Evolutionary conservation across 805 yeast species (phyloP).

Genomic region (Wickerhamomyces queroliae): DNA sequence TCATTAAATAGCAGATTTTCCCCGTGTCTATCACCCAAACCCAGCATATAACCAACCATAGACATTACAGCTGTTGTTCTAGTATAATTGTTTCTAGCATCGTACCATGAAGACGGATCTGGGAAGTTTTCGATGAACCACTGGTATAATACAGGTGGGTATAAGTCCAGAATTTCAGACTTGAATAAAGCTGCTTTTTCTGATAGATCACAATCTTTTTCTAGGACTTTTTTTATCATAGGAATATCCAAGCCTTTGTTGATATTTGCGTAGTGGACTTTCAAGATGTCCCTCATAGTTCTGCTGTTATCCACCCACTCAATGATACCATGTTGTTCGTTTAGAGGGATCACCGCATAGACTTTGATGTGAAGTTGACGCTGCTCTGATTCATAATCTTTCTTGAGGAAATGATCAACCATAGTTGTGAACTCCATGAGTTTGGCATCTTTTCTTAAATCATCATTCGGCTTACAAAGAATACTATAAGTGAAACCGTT

Average conservation of each 20-base stretch:
- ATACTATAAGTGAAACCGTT: conserved; percentile 71
- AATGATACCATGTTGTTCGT: conserved; percentile 83
- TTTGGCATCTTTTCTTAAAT: conserved; percentile 91
- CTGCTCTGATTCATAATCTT: conserved; percentile 66
- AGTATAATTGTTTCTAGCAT: conserved; percentile 66
- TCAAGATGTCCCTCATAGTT: conserved; percentile 62
- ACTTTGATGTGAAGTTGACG: conserved; percentile 68
- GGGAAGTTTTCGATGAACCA: conserved; percentile 91
- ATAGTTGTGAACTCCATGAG: conserved; percentile 85
- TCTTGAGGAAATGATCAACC: conserved; percentile 65
- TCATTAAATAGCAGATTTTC: conserved; percentile 80
- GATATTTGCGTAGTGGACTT: conserved; percentile 34
- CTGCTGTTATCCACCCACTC: conserved; percentile 81
- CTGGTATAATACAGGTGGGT: conserved; percentile 69
- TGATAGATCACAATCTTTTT: conserved; percentile 19
- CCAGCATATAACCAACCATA: conserved; percentile 89
- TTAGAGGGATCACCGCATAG: conserved; percentile 84
- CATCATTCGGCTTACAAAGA: conserved; percentile 83
- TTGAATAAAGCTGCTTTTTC: conserved; percentile 32
- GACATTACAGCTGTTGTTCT: conserved; percentile 94
- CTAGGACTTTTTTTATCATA: conserved; percentile 21
- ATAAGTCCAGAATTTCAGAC: conserved; percentile 24
- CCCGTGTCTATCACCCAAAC: conserved; percentile 94
- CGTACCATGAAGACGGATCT: conserved; percentile 85
- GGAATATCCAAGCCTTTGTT: conserved; percentile 28